Evolutionary conservation across 2,329 filamentous ascomycete species (phyloP).

Genomic region (Pseudogymnoascus sp.): DNA sequence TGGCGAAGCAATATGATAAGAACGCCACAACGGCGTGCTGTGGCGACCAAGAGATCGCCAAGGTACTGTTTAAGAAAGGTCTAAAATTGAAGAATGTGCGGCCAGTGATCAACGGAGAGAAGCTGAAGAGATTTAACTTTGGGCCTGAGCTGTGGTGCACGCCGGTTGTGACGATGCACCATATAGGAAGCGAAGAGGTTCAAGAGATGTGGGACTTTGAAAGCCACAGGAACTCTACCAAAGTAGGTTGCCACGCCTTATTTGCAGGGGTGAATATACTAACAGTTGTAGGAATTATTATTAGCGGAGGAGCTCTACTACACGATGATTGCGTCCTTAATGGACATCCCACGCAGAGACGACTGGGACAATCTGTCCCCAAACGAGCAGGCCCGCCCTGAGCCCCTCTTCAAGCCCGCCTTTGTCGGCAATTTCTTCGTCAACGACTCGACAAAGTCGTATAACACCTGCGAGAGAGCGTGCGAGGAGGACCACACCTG

Average conservation of each 20-base stretch:
- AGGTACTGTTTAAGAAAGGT: constrained; percentile 40
- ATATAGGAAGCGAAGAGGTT: constrained; percentile 44
- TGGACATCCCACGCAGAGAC: constrained; percentile 32
- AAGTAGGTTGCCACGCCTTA: constrained; percentile 9
- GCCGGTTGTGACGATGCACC: constrained; percentile 49
- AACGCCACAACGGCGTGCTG: constrained; percentile 36
- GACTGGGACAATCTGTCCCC: constrained; percentile 47
- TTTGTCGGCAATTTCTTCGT: constrained; percentile 25
- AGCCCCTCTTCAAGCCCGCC: constrained; percentile 35
- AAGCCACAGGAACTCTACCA: constrained; percentile 25
- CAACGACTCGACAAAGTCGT: constrained; percentile 14
- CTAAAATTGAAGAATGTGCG: constrained; percentile 36
- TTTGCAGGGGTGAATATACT: constrained; percentile 21
- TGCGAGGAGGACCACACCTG: constrained; percentile 33
- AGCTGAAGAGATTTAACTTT: constrained; percentile 41
- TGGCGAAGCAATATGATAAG: constrained; percentile 33
- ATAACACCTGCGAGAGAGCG: constrained; percentile 39
- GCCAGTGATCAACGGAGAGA: constrained; percentile 48
- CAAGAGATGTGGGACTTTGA: constrained; percentile 45
- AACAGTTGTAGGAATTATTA: constrained; percentile 31
- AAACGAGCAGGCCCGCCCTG: constrained; percentile 37
- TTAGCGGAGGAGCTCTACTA: constrained; percentile 42
- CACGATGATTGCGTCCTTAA: constrained; percentile 37
- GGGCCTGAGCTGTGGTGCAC: constrained; percentile 41
- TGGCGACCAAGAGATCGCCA: constrained; percentile 42